phyloP scores from a whole-genome alignment of 2,329 filamentous ascomycete genomes.

The Fusarium mangiferae region DNA sequence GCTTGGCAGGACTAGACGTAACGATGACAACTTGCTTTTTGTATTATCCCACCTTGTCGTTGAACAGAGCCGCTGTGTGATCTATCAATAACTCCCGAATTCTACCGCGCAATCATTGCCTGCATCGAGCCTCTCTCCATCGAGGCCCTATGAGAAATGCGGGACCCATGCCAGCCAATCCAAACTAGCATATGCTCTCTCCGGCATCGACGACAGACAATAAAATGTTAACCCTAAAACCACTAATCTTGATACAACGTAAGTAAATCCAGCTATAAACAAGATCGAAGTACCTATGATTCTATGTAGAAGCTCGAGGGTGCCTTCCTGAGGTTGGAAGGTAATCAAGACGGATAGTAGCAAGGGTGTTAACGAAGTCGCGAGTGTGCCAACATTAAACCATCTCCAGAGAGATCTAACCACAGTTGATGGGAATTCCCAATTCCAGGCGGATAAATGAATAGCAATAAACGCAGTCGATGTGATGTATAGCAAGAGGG shows the following conservation, averaged over 20 bases:
- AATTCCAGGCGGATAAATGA: not conserved
- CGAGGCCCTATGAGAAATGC: not conserved
- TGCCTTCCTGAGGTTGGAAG: no score
- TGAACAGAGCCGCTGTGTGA: no score
- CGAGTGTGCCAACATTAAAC: rapidly evolving
- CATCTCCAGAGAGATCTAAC: not conserved
- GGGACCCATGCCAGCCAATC: not conserved
- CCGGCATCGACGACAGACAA: not conserved
- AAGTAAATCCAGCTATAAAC: no score
- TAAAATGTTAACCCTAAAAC: rapidly evolving
- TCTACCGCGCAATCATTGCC: not conserved
- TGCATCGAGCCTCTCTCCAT: rapidly evolving
- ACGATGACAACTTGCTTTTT: rapidly evolving
- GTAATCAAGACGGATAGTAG: no score
- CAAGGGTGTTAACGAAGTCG: not conserved
- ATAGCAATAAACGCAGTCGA: not conserved
- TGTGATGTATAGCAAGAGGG: not conserved
- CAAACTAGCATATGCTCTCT: rapidly evolving
- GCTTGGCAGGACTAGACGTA: not conserved
- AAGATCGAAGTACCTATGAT: no score
- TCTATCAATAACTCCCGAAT: not conserved
- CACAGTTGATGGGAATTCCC: rapidly evolving
- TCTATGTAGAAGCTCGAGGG: no score
- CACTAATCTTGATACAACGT: rapidly evolving
- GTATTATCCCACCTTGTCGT: no score